Conservation (phyloP, 2,329 filamentous ascomycete species). For the Monascus ruber region DNA sequence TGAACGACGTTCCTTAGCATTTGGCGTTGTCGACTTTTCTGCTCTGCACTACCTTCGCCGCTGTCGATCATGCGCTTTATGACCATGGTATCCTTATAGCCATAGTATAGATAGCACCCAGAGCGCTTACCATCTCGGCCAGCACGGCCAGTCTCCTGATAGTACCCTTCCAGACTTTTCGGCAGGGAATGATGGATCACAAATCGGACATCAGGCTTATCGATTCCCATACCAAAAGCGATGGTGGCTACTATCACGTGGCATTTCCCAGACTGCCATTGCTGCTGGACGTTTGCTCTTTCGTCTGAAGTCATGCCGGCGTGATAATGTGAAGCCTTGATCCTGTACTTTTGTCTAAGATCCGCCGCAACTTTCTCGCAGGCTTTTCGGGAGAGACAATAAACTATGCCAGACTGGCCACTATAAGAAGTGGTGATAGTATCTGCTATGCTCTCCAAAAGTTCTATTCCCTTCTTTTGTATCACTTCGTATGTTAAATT, state of each 20-base stretch:
- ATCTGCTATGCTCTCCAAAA: conserved; percentile 41
- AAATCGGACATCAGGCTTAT: conserved; percentile 92
- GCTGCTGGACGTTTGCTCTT: conserved; percentile 59
- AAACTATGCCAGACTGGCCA: conserved; percentile 77
- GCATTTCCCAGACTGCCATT: conserved; percentile 69
- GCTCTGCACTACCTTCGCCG: conserved; percentile 62
- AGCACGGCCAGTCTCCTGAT: conserved; percentile 92
- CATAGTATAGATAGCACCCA: conserved; percentile 82
- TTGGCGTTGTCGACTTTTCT: conserved; percentile 70
- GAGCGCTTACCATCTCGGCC: conserved; percentile 82
- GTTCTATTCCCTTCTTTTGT: conserved; percentile 52
- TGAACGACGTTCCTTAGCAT: conserved; percentile 80
- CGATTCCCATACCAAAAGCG: conserved; percentile 99
- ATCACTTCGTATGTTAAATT: conserved; percentile 85
- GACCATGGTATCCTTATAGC: conserved; percentile 61
- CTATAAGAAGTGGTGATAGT: conserved; percentile 59
- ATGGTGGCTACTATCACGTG: conserved; percentile 96
- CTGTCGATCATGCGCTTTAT: conserved; percentile 73
- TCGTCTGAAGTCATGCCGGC: conserved; percentile 59
- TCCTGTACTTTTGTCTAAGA: conserved; percentile 48
- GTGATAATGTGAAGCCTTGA: conserved; percentile 77
- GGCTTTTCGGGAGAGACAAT: conserved; percentile 74
- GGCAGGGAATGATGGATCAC: conserved; percentile 89
- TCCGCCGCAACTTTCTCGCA: conserved; percentile 70
- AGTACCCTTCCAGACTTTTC: conserved; percentile 94